These are phyloP conservation scores for Aspergillus novofumigatus DNA, from an alignment of 2,329 filamentous ascomycete species.

Conservation along the genomic window DNA sequence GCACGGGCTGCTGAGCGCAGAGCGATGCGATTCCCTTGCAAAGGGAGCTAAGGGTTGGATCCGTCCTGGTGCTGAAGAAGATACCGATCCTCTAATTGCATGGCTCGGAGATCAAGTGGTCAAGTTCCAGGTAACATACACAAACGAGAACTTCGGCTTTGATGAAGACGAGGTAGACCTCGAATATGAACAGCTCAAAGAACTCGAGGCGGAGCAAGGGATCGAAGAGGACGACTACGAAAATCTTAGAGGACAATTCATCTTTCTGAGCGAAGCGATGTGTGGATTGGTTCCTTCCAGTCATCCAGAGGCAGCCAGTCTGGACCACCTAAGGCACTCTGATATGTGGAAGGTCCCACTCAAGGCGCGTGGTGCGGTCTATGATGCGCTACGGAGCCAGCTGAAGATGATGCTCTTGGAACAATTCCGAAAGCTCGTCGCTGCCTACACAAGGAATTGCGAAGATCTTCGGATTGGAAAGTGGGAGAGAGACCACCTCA, in stretches of 20 bases:
- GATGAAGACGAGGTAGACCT: conserved; percentile 58
- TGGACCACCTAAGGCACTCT: conserved; percentile 30
- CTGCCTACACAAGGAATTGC: conserved; percentile 48
- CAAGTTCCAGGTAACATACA: conserved; percentile 42
- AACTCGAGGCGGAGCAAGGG: conserved; percentile 56
- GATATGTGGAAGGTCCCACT: conserved; percentile 61
- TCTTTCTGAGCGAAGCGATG: conserved; percentile 42
- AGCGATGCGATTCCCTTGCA: conserved; percentile 61
- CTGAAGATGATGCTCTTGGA: conserved; percentile 48
- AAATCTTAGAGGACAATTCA: conserved; percentile 45
- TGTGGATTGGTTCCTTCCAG: conserved; percentile 17
- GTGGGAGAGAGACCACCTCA: conserved; percentile 56
- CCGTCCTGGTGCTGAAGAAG: conserved; percentile 26
- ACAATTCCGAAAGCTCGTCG: conserved; percentile 49
- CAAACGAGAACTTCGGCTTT: conserved; percentile 49
- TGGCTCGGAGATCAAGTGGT: conserved; percentile 56
- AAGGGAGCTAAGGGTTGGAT: conserved; percentile 45
- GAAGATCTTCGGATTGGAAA: conserved; percentile 53
- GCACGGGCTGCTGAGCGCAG: conserved; percentile 56
- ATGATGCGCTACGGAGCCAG: conserved; percentile 58
- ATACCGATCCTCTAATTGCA: conserved; percentile 43
- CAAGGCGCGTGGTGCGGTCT: conserved; percentile 59
- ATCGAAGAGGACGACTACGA: conserved; percentile 53
- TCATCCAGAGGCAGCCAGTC: conserved; percentile 33
- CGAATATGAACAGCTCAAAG: conserved; percentile 57